Evolutionary conservation across 176 grass and related monocot species (phyloP).

Genomic region (Tillandsia leiboldiana): DNA sequence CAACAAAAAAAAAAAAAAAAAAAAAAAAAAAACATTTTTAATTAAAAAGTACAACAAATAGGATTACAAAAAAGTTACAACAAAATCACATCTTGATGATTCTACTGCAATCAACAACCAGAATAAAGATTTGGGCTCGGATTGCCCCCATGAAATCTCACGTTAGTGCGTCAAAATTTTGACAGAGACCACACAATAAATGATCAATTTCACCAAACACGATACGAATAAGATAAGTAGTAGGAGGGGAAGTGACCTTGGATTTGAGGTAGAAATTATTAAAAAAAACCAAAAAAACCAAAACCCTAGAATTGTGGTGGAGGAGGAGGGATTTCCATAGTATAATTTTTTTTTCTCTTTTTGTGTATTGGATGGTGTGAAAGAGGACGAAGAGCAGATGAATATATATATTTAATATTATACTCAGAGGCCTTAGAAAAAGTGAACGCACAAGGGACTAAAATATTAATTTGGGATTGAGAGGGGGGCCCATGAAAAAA

Average conservation of each 20-base stretch:
- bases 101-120: slow-evolving; percentile 7
- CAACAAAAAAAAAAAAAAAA: not conserved
- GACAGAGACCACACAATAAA: not conserved
- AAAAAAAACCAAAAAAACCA: not conserved
- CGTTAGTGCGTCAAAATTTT: not conserved
- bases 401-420: slow-evolving; percentile 15
- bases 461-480: slow-evolving; percentile 25
- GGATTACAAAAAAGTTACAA: not conserved
- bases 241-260: slow-evolving; percentile 8
- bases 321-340: not conserved
- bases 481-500: slow-evolving; percentile 12
- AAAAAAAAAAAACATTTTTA: slow-evolving; percentile 1
- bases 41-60: not conserved
- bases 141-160: slow-evolving; percentile 7
- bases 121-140: slow-evolving; percentile 1
- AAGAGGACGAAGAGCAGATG: slow-evolving; percentile 4
- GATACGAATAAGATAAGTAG: not conserved
- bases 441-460: slow-evolving; percentile 24
- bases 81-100: slow-evolving; percentile 20
- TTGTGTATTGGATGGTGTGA: slow-evolving; percentile 13
- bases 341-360: not conserved
- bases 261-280: not conserved
- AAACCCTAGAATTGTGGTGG: not conserved
- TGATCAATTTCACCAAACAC: not conserved
- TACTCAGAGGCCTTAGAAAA: slow-evolving; percentile 23